Percentiles rank a stretch among this genome's conserved stretches.
These are phyloP conservation scores for Salicornia ramosissima DNA, from an alignment of 148 eudicot genomes.

Conservation along the genomic window DNA sequence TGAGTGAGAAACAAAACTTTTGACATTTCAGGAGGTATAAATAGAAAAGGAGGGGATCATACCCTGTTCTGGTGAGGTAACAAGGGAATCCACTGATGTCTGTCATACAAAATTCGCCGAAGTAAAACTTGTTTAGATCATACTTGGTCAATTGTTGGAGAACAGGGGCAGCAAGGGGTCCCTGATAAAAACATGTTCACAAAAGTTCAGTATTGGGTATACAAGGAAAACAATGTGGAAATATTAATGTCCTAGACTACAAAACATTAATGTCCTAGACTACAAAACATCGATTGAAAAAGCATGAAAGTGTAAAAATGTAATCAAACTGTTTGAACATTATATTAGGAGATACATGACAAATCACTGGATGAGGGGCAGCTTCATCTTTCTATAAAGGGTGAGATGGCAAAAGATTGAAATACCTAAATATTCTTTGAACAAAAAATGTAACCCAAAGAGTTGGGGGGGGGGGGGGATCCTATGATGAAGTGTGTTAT, in stretches of 20 bases:
- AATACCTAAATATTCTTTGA: neutral
- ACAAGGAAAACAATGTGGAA: neutral
- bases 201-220: slow-evolving; percentile 3
- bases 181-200: slow-evolving; percentile 47
- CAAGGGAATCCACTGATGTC: slow-evolving; percentile 76
- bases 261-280: neutral
- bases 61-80: slow-evolving; percentile 97
- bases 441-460: neutral
- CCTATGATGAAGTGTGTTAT: neutral
- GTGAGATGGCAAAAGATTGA: neutral
- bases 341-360: neutral
- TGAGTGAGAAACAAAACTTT: neutral
- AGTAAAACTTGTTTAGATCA: slow-evolving; percentile 90
- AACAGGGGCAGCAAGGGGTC: slow-evolving; percentile 92
- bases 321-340: neutral
- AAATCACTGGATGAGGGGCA: neutral
- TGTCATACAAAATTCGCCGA: slow-evolving; percentile 60
- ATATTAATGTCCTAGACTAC: neutral
- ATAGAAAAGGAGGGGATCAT: slow-evolving; percentile 18
- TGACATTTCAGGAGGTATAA: neutral
- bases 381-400: neutral
- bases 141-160: slow-evolving; percentile 84
- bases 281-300: neutral
- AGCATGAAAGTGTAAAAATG: no score
- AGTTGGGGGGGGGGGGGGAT: neutral